Percentiles rank a stretch among this genome's conserved stretches.
Conservation (phyloP, 73 alveolate genomes). For the Paraurostyla sp. region DNA sequence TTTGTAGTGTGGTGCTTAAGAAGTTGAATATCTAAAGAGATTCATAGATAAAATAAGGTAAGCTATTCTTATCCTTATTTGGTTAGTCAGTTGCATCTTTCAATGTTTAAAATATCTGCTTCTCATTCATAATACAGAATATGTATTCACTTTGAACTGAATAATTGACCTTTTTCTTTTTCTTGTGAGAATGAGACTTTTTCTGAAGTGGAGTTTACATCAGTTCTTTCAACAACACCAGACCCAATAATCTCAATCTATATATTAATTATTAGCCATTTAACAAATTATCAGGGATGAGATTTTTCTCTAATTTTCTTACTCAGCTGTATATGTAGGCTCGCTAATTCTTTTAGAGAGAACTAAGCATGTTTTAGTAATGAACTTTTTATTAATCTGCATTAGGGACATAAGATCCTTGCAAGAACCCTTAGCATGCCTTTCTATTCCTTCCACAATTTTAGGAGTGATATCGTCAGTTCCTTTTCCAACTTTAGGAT, state of each 20-base stretch:
- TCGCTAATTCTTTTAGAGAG: conserved; percentile 14
- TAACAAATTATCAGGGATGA: too few relatives aligned
- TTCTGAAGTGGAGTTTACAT: conserved; percentile 36
- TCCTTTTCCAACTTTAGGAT: not conserved
- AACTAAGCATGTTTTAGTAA: not conserved
- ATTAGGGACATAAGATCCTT: conserved; percentile 26
- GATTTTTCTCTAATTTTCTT: too few relatives aligned
- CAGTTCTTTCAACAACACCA: conserved; percentile 23
- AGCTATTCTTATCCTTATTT: not conserved
- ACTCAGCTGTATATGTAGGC: conserved; percentile 47
- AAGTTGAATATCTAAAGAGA: conserved; percentile 17
- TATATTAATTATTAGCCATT: not conserved
- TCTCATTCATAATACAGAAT: conserved; percentile 48
- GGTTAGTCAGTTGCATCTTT: not conserved
- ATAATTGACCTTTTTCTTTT: not conserved
- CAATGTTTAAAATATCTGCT: not conserved
- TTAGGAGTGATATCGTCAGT: not conserved
- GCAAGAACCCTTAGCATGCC: conserved; percentile 57
- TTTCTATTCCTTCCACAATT: conserved; percentile 28
- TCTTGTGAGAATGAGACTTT: not conserved
- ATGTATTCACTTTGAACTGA: not conserved
- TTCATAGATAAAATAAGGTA: conserved; percentile 42
- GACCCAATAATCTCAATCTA: conserved; percentile 45
- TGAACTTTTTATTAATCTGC: conserved; percentile 49
- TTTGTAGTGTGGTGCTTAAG: conserved; percentile 13